Evolutionary conservation across 2,329 filamentous ascomycete species (phyloP).

Genomic region (Colletotrichum agaves): DNA sequence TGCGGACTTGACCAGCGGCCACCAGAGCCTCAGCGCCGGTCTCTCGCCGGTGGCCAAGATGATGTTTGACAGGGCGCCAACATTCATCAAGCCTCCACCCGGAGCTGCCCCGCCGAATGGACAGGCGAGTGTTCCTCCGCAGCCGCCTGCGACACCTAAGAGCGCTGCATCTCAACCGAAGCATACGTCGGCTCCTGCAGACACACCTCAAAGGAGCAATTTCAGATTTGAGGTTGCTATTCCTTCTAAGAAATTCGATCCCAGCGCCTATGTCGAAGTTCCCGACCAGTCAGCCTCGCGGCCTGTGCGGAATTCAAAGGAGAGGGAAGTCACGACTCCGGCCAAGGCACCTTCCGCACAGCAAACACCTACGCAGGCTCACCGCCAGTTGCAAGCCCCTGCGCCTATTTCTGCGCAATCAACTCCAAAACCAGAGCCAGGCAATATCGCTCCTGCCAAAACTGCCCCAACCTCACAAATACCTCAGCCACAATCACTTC

Average conservation of each 20-base stretch:
- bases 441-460: background rate
- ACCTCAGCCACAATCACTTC: background rate
- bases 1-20: conserved; percentile 34
- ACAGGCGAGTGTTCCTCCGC: conserved; percentile 33
- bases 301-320: conserved; percentile 15
- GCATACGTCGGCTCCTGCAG: conserved; percentile 39
- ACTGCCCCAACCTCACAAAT: background rate
- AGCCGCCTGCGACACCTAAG: conserved; percentile 39
- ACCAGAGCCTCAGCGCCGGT: conserved; percentile 49
- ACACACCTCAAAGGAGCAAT: conserved; percentile 49
- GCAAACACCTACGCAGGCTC: background rate
- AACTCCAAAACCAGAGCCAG: background rate
- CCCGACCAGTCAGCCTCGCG: conserved; percentile 41
- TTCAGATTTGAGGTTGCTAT: conserved; percentile 60
- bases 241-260: conserved; percentile 56
- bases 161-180: conserved; percentile 10
- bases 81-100: conserved; percentile 53
- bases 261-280: conserved; percentile 49
- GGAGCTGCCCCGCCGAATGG: conserved; percentile 46
- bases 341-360: background rate
- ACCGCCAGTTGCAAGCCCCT: background rate
- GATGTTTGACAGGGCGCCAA: conserved; percentile 56
- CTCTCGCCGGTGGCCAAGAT: conserved; percentile 63
- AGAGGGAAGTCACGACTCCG: conserved; percentile 8
- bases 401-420: background rate